These are phyloP conservation scores for Protea cynaroides DNA, from an alignment of 164 flowering plant species.

Conservation along the genomic window DNA sequence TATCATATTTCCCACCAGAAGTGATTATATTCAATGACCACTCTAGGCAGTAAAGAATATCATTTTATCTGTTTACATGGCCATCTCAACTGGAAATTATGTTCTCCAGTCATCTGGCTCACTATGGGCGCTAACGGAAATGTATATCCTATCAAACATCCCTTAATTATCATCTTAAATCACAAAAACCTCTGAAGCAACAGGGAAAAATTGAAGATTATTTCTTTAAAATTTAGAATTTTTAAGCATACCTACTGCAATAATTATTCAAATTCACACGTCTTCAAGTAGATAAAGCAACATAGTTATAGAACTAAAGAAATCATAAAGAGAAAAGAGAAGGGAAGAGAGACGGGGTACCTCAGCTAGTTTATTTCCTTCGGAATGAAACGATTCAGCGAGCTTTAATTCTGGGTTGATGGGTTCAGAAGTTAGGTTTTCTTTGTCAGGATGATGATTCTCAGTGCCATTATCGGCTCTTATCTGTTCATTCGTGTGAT, in stretches of 20 bases:
- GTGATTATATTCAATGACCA: no score
- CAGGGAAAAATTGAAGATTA: no score
- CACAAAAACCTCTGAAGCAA: no score
- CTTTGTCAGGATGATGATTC: not conserved
- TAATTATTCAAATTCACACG: not conserved
- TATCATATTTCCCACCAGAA: no score
- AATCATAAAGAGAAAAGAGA: not conserved
- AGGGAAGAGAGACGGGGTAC: slow-evolving; percentile 12
- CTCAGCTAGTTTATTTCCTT: slow-evolving; percentile 60
- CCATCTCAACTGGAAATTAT: no score
- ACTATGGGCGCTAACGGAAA: no score
- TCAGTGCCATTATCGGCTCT: not conserved
- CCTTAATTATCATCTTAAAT: no score
- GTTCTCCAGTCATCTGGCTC: no score
- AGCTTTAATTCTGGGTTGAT: slow-evolving; percentile 17
- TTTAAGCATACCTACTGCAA: not conserved
- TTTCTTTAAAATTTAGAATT: not conserved
- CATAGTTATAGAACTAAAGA: not conserved
- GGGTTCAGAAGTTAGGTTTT: slow-evolving; percentile 10
- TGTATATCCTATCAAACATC: no score
- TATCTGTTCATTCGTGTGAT: not conserved
- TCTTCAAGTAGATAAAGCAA: not conserved
- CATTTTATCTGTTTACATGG: no score
- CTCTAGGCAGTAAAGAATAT: no score
- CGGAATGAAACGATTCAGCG: slow-evolving; percentile 36